A percentile compares a stretch with the other conserved stretches of the same genome.
These are phyloP conservation scores for Trichoderma sp. DNA, from an alignment of 2,329 filamentous ascomycete genomes.

Conservation along the genomic window DNA sequence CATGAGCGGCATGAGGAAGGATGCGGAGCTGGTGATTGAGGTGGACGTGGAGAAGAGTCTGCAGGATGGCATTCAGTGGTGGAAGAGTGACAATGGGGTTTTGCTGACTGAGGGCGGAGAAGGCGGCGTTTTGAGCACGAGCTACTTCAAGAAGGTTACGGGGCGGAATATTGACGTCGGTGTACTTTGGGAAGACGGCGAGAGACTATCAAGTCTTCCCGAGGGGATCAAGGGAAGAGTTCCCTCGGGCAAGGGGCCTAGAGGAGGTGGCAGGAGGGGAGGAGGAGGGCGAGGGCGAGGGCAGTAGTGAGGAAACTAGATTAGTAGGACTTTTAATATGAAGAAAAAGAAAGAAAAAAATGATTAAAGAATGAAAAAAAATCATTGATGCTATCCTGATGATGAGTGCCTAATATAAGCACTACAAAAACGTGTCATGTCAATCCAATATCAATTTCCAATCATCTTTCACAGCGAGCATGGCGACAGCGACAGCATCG, in stretches of 20 bases:
- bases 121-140: slow-evolving; percentile 59
- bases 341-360: neutral
- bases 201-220: slow-evolving; percentile 65
- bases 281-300: slow-evolving; percentile 36
- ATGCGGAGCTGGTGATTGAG: slow-evolving; percentile 74
- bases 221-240: slow-evolving; percentile 48
- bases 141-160: slow-evolving; percentile 70
- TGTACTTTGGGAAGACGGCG: slow-evolving; percentile 68
- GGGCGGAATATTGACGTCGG: slow-evolving; percentile 58
- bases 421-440: neutral
- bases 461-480: neutral
- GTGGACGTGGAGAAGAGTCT: slow-evolving; percentile 69
- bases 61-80: slow-evolving; percentile 65
- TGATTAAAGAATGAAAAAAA: neutral
- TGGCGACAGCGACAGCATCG: neutral
- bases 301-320: slow-evolving; percentile 23
- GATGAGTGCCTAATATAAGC: neutral
- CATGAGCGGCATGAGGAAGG: slow-evolving; percentile 76
- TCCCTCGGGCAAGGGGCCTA: slow-evolving; percentile 48
- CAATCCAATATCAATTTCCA: neutral
- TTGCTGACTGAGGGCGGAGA: slow-evolving; percentile 61
- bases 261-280: slow-evolving; percentile 41
- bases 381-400: neutral
- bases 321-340: neutral
- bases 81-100: slow-evolving; percentile 75